Base-by-base conservation (phyloP, 805 yeast species). In the Ascoidea tarda region DNA sequence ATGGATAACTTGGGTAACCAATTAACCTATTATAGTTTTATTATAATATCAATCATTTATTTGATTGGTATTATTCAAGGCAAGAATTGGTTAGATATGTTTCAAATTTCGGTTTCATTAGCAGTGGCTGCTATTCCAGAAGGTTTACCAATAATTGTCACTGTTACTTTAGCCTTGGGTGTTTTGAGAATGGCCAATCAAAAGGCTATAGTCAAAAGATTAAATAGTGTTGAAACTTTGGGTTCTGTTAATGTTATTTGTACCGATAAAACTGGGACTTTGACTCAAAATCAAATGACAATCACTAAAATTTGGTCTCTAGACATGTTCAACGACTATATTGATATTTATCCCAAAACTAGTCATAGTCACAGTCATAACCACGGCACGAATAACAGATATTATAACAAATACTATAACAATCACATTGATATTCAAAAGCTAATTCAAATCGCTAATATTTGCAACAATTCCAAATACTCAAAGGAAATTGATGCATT, bases 61-160 rank as follows among this genome's bases (percentile, higher is more conserved):
- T 63, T 93, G 28, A 75, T 93, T 59, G 99, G 99, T 54, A 75
- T 93, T 21, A 54, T 87, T 49, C 96, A 93, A 70, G 98, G 99
- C 50, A 84, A 95, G 57, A 77, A 86, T 6, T 90, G 97, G 96
- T 75, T 93, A 54, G 98, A 93, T 57, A 93, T 95, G 97, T 91
- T 93, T 69, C 96, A 91, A 66, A 89, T 93, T 54, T 87, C 96
- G 1, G 99, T 93, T 6, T 89, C 97, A 1, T 74, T 93, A 57
- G 99, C 99, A 2, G 99, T 93, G 16, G 99, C 99, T 50, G 99
- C 99, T 4, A 93, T 93, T 60, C 99, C 99, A 5, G 99, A 93
- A 68, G 99, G 99, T 52, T 76, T 93, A 59, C 99, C 99, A 0
- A 93, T 93, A 61, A 93, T 93, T 65, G 99, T 93, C 46, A 91